A percentile compares a stretch with the other conserved stretches of the same genome.
phyloP scores from a whole-genome alignment of 1,139 yeast species.

The Zygoascus sp. region DNA sequence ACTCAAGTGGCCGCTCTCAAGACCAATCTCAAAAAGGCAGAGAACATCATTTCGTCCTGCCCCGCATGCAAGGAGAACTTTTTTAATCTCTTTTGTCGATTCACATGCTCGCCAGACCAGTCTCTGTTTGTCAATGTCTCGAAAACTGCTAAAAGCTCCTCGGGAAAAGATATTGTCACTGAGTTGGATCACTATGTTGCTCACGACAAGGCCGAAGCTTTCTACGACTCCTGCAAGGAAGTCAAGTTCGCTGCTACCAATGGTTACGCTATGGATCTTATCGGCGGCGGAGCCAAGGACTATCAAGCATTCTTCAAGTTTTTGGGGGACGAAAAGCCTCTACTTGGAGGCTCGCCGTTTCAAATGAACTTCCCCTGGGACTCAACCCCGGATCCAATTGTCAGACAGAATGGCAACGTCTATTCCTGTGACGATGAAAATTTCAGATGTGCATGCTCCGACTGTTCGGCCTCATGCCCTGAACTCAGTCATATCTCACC shows the following conservation, averaged over 20 bases:
- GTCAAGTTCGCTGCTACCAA: slow-evolving; percentile 92
- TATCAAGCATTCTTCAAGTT: slow-evolving; percentile 73
- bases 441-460: slow-evolving; percentile 85
- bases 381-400: slow-evolving; percentile 31
- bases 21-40: slow-evolving; percentile 64
- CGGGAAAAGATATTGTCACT: slow-evolving; percentile 58
- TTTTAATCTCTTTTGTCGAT: slow-evolving; percentile 77
- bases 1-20: slow-evolving; percentile 47
- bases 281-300: slow-evolving; percentile 91
- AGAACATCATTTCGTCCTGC: slow-evolving; percentile 79
- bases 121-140: slow-evolving; percentile 67
- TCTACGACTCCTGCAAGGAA: slow-evolving; percentile 81
- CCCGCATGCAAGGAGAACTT: slow-evolving; percentile 92
- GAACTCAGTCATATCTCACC: slow-evolving; percentile 39
- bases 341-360: slow-evolving; percentile 92
- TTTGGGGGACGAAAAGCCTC: slow-evolving; percentile 88
- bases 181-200: slow-evolving; percentile 65
- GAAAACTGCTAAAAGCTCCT: slow-evolving; percentile 48
- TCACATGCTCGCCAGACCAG: slow-evolving; percentile 88
- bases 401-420: slow-evolving; percentile 36
- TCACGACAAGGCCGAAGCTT: slow-evolving; percentile 53
- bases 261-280: slow-evolving; percentile 93
- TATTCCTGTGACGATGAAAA: slow-evolving; percentile 59
- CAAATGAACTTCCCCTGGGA: slow-evolving; percentile 75
- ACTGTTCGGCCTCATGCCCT: slow-evolving; percentile 82